Base-by-base conservation (phyloP, 768 basidiomycete genomes). In the Rhizopogon roseolus region DNA sequence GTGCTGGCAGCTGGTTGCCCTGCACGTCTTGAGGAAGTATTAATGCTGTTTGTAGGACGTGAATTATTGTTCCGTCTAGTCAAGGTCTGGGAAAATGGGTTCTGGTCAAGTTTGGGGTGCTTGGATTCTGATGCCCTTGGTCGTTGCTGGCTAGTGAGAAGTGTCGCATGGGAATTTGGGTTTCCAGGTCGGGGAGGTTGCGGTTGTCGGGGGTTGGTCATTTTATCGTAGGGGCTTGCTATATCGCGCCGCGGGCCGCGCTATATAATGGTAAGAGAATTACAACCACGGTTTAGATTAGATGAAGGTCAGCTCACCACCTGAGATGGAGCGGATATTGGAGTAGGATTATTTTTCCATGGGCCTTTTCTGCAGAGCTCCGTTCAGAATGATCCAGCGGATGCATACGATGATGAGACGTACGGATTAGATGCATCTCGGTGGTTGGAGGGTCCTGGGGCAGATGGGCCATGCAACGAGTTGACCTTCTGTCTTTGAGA, bases 341-440 rank as follows among this genome's bases (percentile, higher is more conserved):
- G 4, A 8, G 67, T 69, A 19, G 67, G 62, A 10, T 25, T 5
- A 0, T 64, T 36, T 50, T 6, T 62, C 69, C 69, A 69, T 10
- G 0, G 3, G 8, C 32, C 19, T 52, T 0, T 60, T 50, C 57
- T 22, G 3, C 22, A 22, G 19, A 36, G 46, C 34, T 22, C 22
- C 34, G 16, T 27, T 56, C 34, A 45, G 37, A 22, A 50, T 62
- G 54, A 58, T 34, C 32, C 28, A 41, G n/a, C 29, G 19, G 49
- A 46, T 28, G 43, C 22, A 36, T 29, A 32, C 40, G 32, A 57
- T 48, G 3, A 39, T 9, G 41, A 19, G 52, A 22, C n/a, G 41
- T 54, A 64, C 68, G 16, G 8, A 49, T 43, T 53, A 13, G 70
- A 69, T 42, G 67, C 70, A 41, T 70, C 69, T 60, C 69, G 70